These are phyloP conservation scores for Colletotrichum navitas DNA, from an alignment of 2,329 filamentous ascomycete species.

Conservation along the genomic window DNA sequence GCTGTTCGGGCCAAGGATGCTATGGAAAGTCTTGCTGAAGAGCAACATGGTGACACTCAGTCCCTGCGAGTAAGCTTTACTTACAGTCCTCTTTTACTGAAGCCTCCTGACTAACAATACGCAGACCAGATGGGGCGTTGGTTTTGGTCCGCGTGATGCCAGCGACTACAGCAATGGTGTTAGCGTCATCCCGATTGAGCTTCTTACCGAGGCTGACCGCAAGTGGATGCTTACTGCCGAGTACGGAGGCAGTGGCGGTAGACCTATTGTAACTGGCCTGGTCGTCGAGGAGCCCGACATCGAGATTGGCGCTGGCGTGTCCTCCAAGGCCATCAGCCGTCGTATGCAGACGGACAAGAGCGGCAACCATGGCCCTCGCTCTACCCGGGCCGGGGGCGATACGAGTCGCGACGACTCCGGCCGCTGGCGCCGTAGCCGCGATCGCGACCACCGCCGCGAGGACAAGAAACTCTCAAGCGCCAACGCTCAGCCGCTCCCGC, in stretches of 20 bases:
- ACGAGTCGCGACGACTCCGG: conserved; percentile 49
- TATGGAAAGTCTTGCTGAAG: conserved; percentile 79
- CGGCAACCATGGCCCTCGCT: conserved; percentile 74
- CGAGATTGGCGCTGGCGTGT: conserved; percentile 97
- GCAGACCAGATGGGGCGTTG: conserved; percentile 95
- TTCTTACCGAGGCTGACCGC: conserved; percentile 93
- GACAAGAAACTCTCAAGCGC: conserved; percentile 44
- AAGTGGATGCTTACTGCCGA: conserved; percentile 98
- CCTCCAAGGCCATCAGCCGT: conserved; percentile 85
- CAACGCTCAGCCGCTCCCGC: conserved; percentile 45
- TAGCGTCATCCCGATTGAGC: conserved; percentile 91
- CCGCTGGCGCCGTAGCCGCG: conserved; percentile 49
- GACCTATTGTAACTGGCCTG: conserved; percentile 82
- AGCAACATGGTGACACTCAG: conserved; percentile 49
- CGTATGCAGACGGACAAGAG: conserved; percentile 78
- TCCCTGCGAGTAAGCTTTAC: conserved; percentile 71
- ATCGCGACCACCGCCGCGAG: conserved; percentile 49
- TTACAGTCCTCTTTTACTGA: background rate
- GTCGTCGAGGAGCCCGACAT: conserved; percentile 98
- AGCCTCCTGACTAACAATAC: conserved; percentile 23
- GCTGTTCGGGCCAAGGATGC: conserved; percentile 86
- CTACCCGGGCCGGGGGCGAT: conserved; percentile 61
- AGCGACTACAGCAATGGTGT: conserved; percentile 94
- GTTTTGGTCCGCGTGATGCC: conserved; percentile 96
- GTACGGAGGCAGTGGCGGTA: conserved; percentile 91